Evolutionary conservation across 1,139 yeast species (phyloP).

Genomic region (Pichia sp.): DNA sequence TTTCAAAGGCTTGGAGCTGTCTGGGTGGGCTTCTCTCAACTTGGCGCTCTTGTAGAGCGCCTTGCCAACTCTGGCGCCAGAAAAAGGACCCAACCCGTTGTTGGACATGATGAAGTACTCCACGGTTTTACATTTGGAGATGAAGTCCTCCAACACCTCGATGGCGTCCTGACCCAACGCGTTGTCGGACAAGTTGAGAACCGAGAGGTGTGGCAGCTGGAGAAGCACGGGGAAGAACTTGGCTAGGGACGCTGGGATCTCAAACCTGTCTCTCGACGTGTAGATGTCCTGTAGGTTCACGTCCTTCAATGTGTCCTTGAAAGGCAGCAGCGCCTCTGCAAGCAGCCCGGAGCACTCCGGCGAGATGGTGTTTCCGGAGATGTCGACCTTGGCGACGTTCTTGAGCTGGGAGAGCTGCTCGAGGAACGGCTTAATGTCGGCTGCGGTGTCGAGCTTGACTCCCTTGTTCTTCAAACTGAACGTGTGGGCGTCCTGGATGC

Average conservation of each 20-base stretch:
- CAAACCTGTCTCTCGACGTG: constrained; percentile 91
- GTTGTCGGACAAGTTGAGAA: constrained; percentile 85
- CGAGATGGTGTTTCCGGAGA: constrained; percentile 93
- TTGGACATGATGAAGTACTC: constrained; percentile 85
- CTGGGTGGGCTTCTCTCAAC: constrained; percentile 30
- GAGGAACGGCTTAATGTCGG: constrained; percentile 67
- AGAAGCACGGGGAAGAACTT: constrained; percentile 69
- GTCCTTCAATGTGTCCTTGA: constrained; percentile 51
- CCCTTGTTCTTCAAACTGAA: constrained; percentile 72
- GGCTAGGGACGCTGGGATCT: constrained; percentile 81
- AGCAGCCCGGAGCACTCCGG: constrained; percentile 77
- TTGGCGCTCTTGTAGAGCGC: constrained; percentile 64
- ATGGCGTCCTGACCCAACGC: constrained; percentile 96
- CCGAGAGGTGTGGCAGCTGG: constrained; percentile 60
- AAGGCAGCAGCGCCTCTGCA: constrained; percentile 52
- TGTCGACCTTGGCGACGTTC: constrained; percentile 56
- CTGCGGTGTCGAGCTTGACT: constrained; percentile 64
- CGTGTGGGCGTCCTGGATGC: constrained; percentile 26
- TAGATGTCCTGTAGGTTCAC: constrained; percentile 86
- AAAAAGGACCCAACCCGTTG: constrained; percentile 97
- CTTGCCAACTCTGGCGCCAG: constrained; percentile 89
- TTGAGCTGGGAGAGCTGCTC: constrained; percentile 44
- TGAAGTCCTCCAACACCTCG: constrained; percentile 76
- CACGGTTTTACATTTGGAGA: constrained; percentile 70
- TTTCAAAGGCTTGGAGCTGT: constrained; percentile 42